Evolutionary conservation across 2,329 filamentous ascomycete genomes (phyloP), one percentile per base, ranked within the genome.

Genomic region (Aspergillus pseudoglaucus): DNA sequence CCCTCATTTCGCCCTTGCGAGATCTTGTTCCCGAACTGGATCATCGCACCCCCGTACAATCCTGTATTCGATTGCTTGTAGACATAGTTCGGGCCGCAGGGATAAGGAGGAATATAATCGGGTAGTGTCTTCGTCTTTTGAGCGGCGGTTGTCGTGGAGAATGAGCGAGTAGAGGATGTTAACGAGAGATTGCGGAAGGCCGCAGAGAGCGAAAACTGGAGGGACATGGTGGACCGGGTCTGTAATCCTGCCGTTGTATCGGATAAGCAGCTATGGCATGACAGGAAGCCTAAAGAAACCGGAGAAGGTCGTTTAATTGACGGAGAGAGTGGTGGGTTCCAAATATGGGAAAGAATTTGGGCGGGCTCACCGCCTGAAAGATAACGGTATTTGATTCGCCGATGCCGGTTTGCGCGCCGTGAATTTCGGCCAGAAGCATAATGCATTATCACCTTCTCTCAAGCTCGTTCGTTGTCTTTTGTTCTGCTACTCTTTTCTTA

Each of bases 11-110:
- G 62, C 32, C 72, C 72, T 52, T 74, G 63, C 30, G 74, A 75
- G 51, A 76, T 74, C 53, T 74, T 75, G 67, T 76, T 75, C 48
- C 74, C 74, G 55, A 72, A 75, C 51, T 70, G 71, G 51, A 75
- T 70, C 35, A 60, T 67, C 17, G 65, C 53, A 30, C 71, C 71
- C 23, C 72, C 73, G 52, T 76, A 77, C 22, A 77, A 67, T 56
- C 74, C 74, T 20, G 62, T 64, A 53, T 76, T 69, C 15, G 71
- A 66, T 61, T 75, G 72, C 50, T 72, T 73, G 59, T 67, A 76
- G 51, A 62, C 58, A 41, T 62, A 61, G 44, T 67, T 67, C 15
- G 70, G 66, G 42, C 69, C 70, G 55, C 74, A 73, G 9, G 74
- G 74, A 50, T 76, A 76, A 32, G 71, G 63, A 40, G 73, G 73